These are phyloP conservation scores for Flaveria bidentis DNA, from an alignment of 129 eudicot species.

Conservation along the genomic window DNA sequence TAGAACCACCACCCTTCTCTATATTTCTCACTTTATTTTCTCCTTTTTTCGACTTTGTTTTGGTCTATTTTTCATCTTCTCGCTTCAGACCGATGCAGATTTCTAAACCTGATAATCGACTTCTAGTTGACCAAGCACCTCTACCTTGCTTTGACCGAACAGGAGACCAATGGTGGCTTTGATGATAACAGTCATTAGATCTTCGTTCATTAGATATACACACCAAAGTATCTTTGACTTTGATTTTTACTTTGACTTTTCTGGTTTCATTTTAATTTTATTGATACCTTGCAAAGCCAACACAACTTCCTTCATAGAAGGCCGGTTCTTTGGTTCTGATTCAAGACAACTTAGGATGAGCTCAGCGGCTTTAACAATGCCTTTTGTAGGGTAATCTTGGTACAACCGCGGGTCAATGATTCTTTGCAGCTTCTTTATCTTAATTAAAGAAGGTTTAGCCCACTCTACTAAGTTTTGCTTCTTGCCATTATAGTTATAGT, in stretches of 20 bases:
- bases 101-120: constrained; percentile 19
- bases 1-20: neutral
- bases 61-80: constrained; percentile 3
- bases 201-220: neutral
- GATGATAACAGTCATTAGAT: neutral
- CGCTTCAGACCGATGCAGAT: constrained; percentile 29
- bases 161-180: constrained; percentile 34
- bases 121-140: constrained; percentile 24
- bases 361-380: constrained; percentile 34
- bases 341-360: constrained; percentile 59
- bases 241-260: neutral
- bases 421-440: constrained; percentile 43
- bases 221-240: neutral
- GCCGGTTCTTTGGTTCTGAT: constrained; percentile 53
- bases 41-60: neutral
- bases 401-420: constrained; percentile 60
- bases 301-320: constrained; percentile 60
- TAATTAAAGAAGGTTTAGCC: constrained; percentile 55
- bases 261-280: constrained; percentile 36
- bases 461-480: constrained; percentile 62
- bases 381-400: constrained; percentile 53
- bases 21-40: constrained; percentile 14
- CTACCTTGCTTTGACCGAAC: constrained; percentile 32
- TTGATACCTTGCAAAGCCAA: constrained; percentile 33
- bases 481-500: constrained; percentile 39